Evolutionary conservation across 2,329 filamentous ascomycete species (phyloP).

Genomic region (Knoxdaviesia proteae): DNA sequence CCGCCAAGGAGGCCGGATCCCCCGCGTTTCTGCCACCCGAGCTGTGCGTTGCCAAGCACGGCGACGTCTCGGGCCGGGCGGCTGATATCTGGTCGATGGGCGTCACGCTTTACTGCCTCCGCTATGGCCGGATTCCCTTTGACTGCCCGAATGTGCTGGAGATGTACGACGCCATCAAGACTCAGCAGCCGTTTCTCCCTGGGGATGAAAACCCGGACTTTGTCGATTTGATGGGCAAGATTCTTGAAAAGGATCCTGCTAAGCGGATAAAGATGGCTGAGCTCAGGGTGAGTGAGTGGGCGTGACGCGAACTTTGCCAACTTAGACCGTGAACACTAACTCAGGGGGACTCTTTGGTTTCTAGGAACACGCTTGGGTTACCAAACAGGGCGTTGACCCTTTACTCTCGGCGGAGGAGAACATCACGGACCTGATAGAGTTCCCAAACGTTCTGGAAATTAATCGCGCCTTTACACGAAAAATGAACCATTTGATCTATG

Average conservation of each 20-base stretch:
- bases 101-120: slow-evolving; percentile 77
- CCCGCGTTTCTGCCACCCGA: slow-evolving; percentile 90
- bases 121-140: slow-evolving; percentile 78
- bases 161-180: slow-evolving; percentile 73
- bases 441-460: slow-evolving; percentile 76
- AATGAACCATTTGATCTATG: slow-evolving; percentile 67
- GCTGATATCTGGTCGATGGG: slow-evolving; percentile 99
- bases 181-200: slow-evolving; percentile 41
- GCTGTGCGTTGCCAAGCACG: slow-evolving; percentile 69
- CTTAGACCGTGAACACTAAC: too few relatives aligned
- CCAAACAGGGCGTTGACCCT: slow-evolving; percentile 53
- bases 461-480: slow-evolving; percentile 78
- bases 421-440: slow-evolving; percentile 56
- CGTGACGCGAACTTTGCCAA: too few relatives aligned
- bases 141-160: slow-evolving; percentile 60
- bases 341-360: background rate
- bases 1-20: slow-evolving; percentile 79
- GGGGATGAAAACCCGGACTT: slow-evolving; percentile 46
- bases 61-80: slow-evolving; percentile 69
- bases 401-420: slow-evolving; percentile 72
- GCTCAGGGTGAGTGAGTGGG: slow-evolving; percentile 51
- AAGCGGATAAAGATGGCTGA: slow-evolving; percentile 69
- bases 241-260: slow-evolving; percentile 70
- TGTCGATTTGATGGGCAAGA: slow-evolving; percentile 46
- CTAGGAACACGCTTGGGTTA: slow-evolving; percentile 87